A percentile compares a stretch with the other conserved stretches of the same genome.
These are phyloP conservation scores for Paramecium caudatum DNA, from an alignment of 73 alveolate genomes.

Conservation along the genomic window DNA sequence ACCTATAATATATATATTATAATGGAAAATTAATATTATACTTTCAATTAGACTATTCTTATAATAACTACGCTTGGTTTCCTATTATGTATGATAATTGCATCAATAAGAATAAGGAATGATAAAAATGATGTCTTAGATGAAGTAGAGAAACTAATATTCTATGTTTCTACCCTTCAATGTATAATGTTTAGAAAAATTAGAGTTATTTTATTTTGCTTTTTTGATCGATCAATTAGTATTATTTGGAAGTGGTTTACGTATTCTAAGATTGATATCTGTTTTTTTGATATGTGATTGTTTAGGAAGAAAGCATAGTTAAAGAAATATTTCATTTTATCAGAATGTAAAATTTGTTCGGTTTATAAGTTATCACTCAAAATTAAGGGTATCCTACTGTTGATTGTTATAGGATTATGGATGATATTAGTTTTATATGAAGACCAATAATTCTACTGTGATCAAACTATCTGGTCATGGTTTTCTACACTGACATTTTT, in stretches of 20 bases:
- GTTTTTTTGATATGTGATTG: background rate
- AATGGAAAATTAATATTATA: background rate
- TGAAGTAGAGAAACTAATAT: background rate
- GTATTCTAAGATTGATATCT: background rate
- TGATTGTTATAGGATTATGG: background rate
- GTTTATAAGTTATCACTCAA: background rate
- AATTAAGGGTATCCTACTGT: background rate
- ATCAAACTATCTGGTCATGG: conserved; percentile 24
- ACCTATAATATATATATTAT: too few relatives aligned
- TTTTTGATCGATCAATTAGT: background rate
- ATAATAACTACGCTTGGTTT: background rate
- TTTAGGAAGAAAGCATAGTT: background rate
- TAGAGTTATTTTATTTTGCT: background rate
- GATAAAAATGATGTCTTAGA: conserved; percentile 40
- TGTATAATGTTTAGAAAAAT: background rate
- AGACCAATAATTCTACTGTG: conserved; percentile 15
- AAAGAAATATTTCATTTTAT: conserved; percentile 14
- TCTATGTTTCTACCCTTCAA: background rate
- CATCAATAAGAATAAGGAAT: background rate
- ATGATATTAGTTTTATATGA: background rate
- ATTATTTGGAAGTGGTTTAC: background rate
- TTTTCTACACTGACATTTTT: background rate
- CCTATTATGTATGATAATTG: conserved; percentile 8
- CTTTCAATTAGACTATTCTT: background rate
- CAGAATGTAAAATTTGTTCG: conserved; percentile 2